Evolutionary conservation across 176 grass and related monocot genomes (phyloP), one percentile per base, ranked within the genome.

Genomic region (Cymbopogon citratus): DNA sequence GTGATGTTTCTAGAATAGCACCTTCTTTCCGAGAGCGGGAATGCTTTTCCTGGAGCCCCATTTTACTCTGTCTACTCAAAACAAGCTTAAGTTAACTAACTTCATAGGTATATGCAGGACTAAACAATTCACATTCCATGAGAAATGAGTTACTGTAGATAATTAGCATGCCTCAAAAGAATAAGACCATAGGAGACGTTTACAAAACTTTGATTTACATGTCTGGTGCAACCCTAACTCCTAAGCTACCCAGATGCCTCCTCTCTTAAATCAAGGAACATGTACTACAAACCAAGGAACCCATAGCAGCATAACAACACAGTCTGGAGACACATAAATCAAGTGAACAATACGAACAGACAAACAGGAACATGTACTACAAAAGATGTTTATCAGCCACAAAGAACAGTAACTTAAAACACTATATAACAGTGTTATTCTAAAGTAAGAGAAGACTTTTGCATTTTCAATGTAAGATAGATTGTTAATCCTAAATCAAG

Each of bases 1-100:
- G 83, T 45, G 68, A 43, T 80, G 63, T 83, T 78, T 71, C 73
- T 80, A 60, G 64, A 82, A 82, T 39, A 18, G 40, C 33, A 33
- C 73, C 60, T 44, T 82, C 91, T 87, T 90, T 84, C 72, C 1
- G 54, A 81, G 75, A 71, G 54, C 66, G 24, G 4, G 25, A 52
- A 63, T 83, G 76, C 59, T 80, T 93, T 74, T 87, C 89, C 83
- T 80, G 85, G 81, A 90, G 80, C 84, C 87, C 85, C 81, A 85
- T 88, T 85, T 93, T 88, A 88, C 89, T 90, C 96, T 99, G 96
- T 99, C 96, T 99, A 99, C 89, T 88, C 92, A 99, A 83, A 98
- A 99, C 85, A 86, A 72, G 79, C 48, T 70, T 59, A 83, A 86
- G 84, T 86, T 89, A 81, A 89, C 45, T 51, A 80, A 77, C 66